Base-by-base conservation (phyloP, 441 rosid species). In the Corymbia citriodora region DNA sequence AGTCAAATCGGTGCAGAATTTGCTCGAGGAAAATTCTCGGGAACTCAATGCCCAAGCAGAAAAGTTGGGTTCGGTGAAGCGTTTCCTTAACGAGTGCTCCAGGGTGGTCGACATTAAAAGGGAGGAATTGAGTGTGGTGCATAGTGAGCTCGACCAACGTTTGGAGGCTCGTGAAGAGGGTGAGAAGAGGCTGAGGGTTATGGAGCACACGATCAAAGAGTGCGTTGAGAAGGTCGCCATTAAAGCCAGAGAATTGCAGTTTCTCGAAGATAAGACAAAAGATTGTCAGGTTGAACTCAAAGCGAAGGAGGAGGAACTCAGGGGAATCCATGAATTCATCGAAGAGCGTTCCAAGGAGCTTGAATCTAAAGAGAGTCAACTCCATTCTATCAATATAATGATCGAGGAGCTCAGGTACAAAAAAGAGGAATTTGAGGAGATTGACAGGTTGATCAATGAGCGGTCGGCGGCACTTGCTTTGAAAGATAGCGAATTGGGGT, bases 371-470 rank as follows among this genome's bases (percentile, higher is more conserved):
- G 92, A 90, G 82, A 89, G 52, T 54, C 91, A 90, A 49, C 57
- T 93, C 91, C 92, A 68, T 68, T 68, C 74, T 19, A n/a, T 68
- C 21, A 31, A 68, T 68, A n/a, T 68, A 68, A 61, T 90, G 65
- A 89, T 92, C 59, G 65, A 92, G 29, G 93, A 94, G 70, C 91
- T 92, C 68, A 53, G 5, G 33, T 55, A 40, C 17, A 49, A n/a
- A 68, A 68, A 31, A 31, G 17, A n/a, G 40, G 74, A 68, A 40
- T 18, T n/a, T 31, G 74, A 68, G 74, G 74, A 68, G 33, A n/a
- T 68, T 21, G 17, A 68, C 40, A 16, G 40, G 74, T 68, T 68
- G 74, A 68, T 68, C 33, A 68, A 68, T 68, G 74, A 68, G 74
- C 74, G 23, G 17, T 31, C 33, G 40, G 33, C 14, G 23, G 74